Percentiles rank a stretch among this genome's conserved stretches.
These are phyloP conservation scores for Exsudoporus frostii DNA, from an alignment of 768 basidiomycete genomes.

Conservation along the genomic window DNA sequence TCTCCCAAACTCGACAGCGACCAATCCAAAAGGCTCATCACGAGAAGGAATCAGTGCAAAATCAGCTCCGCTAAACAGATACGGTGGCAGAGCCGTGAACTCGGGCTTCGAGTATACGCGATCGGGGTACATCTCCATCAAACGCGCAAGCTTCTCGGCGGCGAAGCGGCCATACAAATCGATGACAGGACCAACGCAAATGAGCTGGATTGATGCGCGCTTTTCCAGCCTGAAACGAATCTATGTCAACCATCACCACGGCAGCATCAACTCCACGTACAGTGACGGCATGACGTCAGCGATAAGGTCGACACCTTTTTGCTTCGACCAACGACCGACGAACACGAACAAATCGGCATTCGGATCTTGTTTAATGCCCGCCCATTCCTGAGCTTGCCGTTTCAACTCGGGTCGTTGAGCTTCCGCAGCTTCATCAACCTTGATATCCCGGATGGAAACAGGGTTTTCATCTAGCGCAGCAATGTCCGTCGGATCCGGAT, in stretches of 20 bases:
- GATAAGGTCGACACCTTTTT: slow-evolving; percentile 96
- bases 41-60: slow-evolving; percentile 94
- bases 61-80: slow-evolving; percentile 91
- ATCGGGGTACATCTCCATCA: slow-evolving; percentile 95
- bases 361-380: slow-evolving; percentile 87
- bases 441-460: slow-evolving; percentile 62
- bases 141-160: slow-evolving; percentile 85
- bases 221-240: slow-evolving; percentile 65
- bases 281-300: slow-evolving; percentile 92
- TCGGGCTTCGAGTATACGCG: slow-evolving; percentile 96
- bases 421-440: slow-evolving; percentile 79
- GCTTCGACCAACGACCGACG: slow-evolving; percentile 97
- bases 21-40: slow-evolving; percentile 94
- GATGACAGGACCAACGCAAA: slow-evolving; percentile 91
- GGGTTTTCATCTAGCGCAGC: slow-evolving; percentile 86
- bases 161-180: slow-evolving; percentile 95
- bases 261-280: slow-evolving; percentile 41
- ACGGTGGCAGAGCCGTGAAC: slow-evolving; percentile 91
- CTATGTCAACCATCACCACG: background rate
- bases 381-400: slow-evolving; percentile 94
- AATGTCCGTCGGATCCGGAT: slow-evolving; percentile 93
- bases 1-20: slow-evolving; percentile 94
- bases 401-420: slow-evolving; percentile 89
- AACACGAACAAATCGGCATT: slow-evolving; percentile 91
- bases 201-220: slow-evolving; percentile 78